Evolutionary conservation across 202 grass and related monocot species (phyloP), one percentile per base, ranked within the genome.

Genomic region (Musa balbisiana): DNA sequence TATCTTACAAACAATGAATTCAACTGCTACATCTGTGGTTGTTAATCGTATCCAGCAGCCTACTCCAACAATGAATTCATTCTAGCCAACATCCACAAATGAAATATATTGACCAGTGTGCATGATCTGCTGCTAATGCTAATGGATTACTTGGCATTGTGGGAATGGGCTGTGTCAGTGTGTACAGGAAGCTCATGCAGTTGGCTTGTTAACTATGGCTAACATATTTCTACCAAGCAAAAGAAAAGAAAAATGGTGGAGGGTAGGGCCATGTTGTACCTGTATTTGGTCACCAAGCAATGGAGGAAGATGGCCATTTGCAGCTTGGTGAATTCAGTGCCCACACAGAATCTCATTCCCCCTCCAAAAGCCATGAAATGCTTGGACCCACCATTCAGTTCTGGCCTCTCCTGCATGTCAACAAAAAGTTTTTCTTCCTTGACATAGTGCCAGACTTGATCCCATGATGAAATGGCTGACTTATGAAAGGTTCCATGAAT

Each of bases 341-440:
- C 91, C 1, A 94, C 85, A 12, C 91, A 94, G 80, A 88, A 94
- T 16, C 91, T 64, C 52, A 91, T 64, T 49, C 88, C 91, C 25
- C 83, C 91, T 64, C 91, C 91, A 62, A 94, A 90, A 14, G 88
- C 91, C 88, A 94, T 83, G 77, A 90, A 94, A 71, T 91, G 78
- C 76, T 88, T 94, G 8, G 88, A 86, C n/a, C 88, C 91, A 51
- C 91, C 83, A 8, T 67, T 79, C 53, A 94, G 81, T 65, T 92
- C 85, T 51, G 3, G 53, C 84, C 86, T 90, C 62, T 62, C 78
- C 89, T 91, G 80, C 26, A 26, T 24, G 21, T 65, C 13, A 81
- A n/a, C 29, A 8, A 56, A 3, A 77, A 50, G 19, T 25, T 2
- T 80, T 55, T 24, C 51, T 77, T 25, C 67, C 64, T 75, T 1